phyloP scores from a whole-genome alignment of 805 yeast genomes.

The Zygosaccharomyces bisporus region DNA sequence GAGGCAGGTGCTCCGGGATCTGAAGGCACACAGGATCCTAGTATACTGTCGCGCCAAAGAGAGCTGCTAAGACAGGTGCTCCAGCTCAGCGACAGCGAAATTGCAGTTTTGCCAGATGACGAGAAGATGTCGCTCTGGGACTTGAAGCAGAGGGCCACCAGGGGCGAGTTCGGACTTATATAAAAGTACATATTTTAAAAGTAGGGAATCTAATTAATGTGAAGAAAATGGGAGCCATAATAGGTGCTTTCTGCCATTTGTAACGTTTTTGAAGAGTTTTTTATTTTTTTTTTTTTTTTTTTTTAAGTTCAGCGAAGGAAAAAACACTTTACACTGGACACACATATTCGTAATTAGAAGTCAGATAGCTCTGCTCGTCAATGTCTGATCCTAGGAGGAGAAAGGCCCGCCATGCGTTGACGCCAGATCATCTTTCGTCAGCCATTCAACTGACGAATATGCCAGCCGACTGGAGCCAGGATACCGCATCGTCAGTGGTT shows the following conservation, averaged over 20 bases:
- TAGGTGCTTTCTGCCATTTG: too few relatives aligned
- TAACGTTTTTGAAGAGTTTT: not conserved
- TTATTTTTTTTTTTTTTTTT: not conserved
- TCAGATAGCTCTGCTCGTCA: not conserved
- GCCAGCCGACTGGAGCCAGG: constrained; percentile 70
- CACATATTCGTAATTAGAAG: not conserved
- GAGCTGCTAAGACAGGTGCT: constrained; percentile 50
- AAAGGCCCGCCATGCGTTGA: constrained; percentile 31
- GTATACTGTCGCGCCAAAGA: constrained; percentile 37
- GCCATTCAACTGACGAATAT: constrained; percentile 40
- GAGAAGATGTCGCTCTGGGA: constrained; percentile 43
- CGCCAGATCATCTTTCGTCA: constrained; percentile 32
- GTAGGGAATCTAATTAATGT: too few relatives aligned
- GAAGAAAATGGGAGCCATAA: too few relatives aligned
- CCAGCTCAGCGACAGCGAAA: constrained; percentile 49
- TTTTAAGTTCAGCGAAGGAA: not conserved
- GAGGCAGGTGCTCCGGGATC: constrained; percentile 24
- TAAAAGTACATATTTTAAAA: constrained; percentile 6
- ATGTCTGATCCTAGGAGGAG: constrained; percentile 36
- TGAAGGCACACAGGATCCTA: constrained; percentile 26
- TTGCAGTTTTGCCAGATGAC: constrained; percentile 47
- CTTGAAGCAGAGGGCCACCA: constrained; percentile 35
- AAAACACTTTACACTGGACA: not conserved
- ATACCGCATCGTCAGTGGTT: constrained; percentile 57
- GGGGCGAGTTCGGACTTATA: constrained; percentile 34